phyloP scores from a whole-genome alignment of 1,139 yeast species.

The Suhomyces terraborum region DNA sequence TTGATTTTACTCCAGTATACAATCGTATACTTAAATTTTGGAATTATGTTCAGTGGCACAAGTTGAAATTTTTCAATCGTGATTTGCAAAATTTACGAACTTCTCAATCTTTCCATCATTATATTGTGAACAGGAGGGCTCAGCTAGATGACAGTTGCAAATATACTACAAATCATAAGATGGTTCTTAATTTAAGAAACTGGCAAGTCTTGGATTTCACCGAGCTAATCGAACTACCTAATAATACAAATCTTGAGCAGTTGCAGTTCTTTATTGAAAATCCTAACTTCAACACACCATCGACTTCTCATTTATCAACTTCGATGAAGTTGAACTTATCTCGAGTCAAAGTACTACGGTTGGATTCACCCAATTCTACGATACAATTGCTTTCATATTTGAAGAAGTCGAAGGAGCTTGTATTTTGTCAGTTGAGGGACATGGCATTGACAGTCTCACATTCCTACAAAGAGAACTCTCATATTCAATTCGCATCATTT shows the following conservation, averaged over 20 bases:
- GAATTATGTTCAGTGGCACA: conserved; percentile 20
- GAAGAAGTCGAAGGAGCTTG: conserved; percentile 9
- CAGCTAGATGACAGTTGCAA: conserved; percentile 21
- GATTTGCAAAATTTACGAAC: conserved; percentile 26
- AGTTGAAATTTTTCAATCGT: conserved; percentile 23
- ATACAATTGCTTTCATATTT: conserved; percentile 19
- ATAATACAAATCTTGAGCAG: conserved; percentile 22
- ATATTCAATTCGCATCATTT: conserved; percentile 18
- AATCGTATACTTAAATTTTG: conserved; percentile 20
- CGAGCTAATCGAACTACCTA: conserved; percentile 26
- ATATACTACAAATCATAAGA: conserved; percentile 15
- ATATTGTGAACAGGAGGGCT: conserved; percentile 17
- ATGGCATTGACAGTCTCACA: conserved; percentile 26
- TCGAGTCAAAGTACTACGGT: conserved; percentile 19
- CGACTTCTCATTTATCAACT: background rate
- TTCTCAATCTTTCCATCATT: conserved; percentile 23
- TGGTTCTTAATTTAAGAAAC: conserved; percentile 24
- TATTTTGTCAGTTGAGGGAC: conserved; percentile 17
- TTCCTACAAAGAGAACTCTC: conserved; percentile 20
- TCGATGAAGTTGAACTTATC: conserved; percentile 5
- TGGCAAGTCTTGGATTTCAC: conserved; percentile 27
- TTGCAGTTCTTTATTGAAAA: conserved; percentile 25
- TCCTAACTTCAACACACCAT: conserved; percentile 6
- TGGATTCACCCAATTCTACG: conserved; percentile 26
- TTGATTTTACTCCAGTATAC: conserved; percentile 24